phyloP scores from a whole-genome alignment of 2,329 filamentous ascomycete species.

The Exophiala dermatitidis region DNA sequence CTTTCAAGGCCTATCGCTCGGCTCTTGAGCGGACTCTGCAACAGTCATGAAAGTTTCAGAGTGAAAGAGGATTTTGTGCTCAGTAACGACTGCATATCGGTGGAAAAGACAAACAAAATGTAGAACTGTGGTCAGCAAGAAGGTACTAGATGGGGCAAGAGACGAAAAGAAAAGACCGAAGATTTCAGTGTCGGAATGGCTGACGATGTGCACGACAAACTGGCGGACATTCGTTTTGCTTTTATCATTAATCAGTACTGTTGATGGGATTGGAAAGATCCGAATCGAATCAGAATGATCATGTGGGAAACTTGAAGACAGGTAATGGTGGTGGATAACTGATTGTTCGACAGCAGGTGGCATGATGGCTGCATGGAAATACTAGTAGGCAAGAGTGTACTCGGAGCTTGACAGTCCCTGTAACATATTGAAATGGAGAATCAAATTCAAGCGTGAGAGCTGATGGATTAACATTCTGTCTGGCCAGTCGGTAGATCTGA shows the following conservation, averaged over 20 bases:
- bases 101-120: constrained; percentile 8
- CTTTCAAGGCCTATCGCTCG: constrained; percentile 62
- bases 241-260: neutral
- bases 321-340: neutral
- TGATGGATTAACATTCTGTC: neutral
- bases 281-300: constrained; percentile 9
- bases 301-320: constrained; percentile 1
- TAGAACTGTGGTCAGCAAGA: neutral
- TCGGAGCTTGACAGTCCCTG: neutral
- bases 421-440: neutral
- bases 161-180: neutral
- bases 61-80: constrained; percentile 8
- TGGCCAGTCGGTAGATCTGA: no score
- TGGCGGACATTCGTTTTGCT: neutral
- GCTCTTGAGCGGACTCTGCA: constrained; percentile 40
- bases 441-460: neutral
- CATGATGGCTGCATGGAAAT: neutral
- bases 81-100: constrained; percentile 4
- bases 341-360: neutral
- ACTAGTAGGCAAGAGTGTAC: neutral
- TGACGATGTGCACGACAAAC: neutral
- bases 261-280: constrained; percentile 3
- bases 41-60: constrained; percentile 2
- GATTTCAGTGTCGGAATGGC: constrained; percentile 3
- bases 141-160: neutral